These are phyloP conservation scores for Daldinia concentrica DNA, from an alignment of 495 filamentous ascomycete species.

Conservation along the genomic window DNA sequence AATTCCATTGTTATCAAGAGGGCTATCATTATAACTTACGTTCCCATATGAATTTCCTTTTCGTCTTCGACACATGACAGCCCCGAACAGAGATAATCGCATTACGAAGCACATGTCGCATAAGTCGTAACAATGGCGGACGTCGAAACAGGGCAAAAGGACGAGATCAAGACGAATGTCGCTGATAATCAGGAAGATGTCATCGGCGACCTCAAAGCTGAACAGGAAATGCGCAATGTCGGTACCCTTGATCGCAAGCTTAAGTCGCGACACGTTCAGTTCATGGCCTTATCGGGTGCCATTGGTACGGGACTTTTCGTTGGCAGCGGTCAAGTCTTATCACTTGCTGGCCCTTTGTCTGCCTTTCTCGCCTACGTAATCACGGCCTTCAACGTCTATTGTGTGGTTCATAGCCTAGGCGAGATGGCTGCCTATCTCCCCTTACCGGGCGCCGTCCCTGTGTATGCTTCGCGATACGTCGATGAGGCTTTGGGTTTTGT, in stretches of 20 bases:
- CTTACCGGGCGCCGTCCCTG: conserved; percentile 55
- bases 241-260: conserved; percentile 61
- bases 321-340: conserved; percentile 51
- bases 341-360: conserved; percentile 51
- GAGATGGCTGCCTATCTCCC: conserved; percentile 71
- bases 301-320: conserved; percentile 66
- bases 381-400: conserved; percentile 47
- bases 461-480: conserved; percentile 75
- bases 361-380: conserved; percentile 59
- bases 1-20: not conserved
- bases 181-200: conserved; percentile 31
- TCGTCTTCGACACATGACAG: not conserved
- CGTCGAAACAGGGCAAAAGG: conserved; percentile 30
- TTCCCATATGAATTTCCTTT: not conserved
- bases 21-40: not conserved
- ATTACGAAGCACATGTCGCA: not conserved
- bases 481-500: conserved; percentile 76
- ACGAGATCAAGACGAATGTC: conserved; percentile 19
- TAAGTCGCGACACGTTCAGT: conserved; percentile 68
- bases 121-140: conserved; percentile 37
- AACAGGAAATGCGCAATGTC: conserved; percentile 42
- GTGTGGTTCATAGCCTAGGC: conserved; percentile 53
- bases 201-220: conserved; percentile 32
- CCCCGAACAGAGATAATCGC: not conserved
- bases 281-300: conserved; percentile 70